Base-by-base conservation (phyloP, 2,329 filamentous ascomycete species). In the Talaromyces rugulosus region DNA sequence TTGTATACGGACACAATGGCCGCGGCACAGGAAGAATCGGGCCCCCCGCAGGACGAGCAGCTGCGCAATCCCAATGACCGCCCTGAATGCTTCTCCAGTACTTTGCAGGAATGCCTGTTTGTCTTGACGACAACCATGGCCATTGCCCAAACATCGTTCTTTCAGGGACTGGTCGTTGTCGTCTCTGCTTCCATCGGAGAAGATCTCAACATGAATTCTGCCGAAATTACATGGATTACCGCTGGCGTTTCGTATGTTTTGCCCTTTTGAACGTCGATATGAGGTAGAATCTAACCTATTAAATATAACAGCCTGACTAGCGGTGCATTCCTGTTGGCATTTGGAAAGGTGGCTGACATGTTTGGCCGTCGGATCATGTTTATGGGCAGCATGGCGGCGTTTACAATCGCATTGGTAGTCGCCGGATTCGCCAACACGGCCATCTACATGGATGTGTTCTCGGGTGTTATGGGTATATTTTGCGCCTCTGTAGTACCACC, bases 201-300 rank as follows among this genome's bases (percentile, higher is more conserved):
- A 14, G 84, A 88, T 63, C 72, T 89, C 60, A 69, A 78, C 53
- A 89, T 90, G 87, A 84, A 82, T 2, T 85, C 83, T 54, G 84
- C 86, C 1, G 81, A 90, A 68, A 83, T 90, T 28, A 87, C 87
- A 0, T 90, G 87, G 87, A 86, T 89, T 63, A 81, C 80, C 54
- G 86, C 86, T 7, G 82, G 86, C n/a, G 80, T 83, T 44, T 83
- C 84, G 76, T 83, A 75, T 54, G 80, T 74, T 36, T 36, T 9
- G 16, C 44, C 12, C 50, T 42, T 42, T 36, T 40, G 4, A 4
- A 16, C 8, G 18, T 50, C 12, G 18, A 14, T 1, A 47, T 8
- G 8, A n/a, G 40, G 18, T 12, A 55, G 9, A 44, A 36, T 50
- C 44, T 47, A 27, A 47, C 34, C 31, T 31, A 42, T n/a, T 47